Evolutionary conservation across 2,329 filamentous ascomycete species (phyloP), one percentile per base, ranked within the genome.

Genomic region (Aaosphaeria arxii): DNA sequence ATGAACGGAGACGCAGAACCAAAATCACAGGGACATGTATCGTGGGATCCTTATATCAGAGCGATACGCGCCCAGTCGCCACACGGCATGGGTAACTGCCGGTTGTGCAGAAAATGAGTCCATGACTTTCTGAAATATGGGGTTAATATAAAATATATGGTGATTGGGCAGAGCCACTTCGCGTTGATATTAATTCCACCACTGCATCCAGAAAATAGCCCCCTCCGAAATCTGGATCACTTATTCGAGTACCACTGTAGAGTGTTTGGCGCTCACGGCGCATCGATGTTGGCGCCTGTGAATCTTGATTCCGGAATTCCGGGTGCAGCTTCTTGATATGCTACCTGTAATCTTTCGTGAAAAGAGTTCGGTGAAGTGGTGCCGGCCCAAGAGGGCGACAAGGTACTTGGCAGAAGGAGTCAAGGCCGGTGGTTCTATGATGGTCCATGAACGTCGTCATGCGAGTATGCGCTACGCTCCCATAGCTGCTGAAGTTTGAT

Each of bases 111-210:
- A 54, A 53, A 42, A 46, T 49, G 60, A 54, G 55, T 62, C 51
- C 55, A 47, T 52, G 51, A 50, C 56, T 49, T 44, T 46, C 53
- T 51, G 51, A 49, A 49, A 59, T 61, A 59, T 61, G 54, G 52
- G 48, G 49, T 61, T 60, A 64, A 66, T 66, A 42, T 65, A 65
- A 55, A 33, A 38, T 45, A 49, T 56, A 49, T 57, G 49, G 54
- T 51, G 50, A 63, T 63, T 64, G 61, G 63, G 52, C 49, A 58
- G 49, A 35, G 42, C 30, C 40, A 53, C 53, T 46, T 55, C 46
- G 49, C 53, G 24, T 45, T 46, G 43, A 61, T 51, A 61, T 58
- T 58, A 48, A 52, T 46, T 29, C 38, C 42, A 43, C 49, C 45
- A 50, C 53, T 47, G 44, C 45, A 52, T 55, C 46, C 48, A 55